A percentile compares a stretch with the other conserved stretches of the same genome.
Evolutionary conservation across 2,329 filamentous ascomycete species (phyloP).

Genomic region (Helicocarpus griseus): DNA sequence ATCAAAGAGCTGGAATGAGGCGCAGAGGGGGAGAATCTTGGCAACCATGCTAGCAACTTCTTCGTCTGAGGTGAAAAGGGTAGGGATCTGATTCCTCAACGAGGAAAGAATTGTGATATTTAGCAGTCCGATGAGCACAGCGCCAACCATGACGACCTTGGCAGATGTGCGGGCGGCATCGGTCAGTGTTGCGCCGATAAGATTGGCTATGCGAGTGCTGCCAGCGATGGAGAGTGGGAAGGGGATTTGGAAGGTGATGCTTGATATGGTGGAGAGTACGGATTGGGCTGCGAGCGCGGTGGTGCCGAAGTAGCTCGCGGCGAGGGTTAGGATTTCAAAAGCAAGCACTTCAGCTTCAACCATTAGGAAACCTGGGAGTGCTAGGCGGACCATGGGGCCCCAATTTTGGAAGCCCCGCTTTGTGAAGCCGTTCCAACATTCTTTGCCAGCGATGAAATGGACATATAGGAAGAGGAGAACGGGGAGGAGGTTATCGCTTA

Average conservation of each 20-base stretch:
- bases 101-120: constrained; percentile 63
- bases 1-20: constrained; percentile 85
- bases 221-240: constrained; percentile 85
- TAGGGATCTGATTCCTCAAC: constrained; percentile 63
- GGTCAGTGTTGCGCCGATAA: constrained; percentile 78
- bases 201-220: constrained; percentile 79
- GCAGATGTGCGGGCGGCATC: constrained; percentile 70
- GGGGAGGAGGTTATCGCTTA: constrained; percentile 67
- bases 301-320: constrained; percentile 67
- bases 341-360: constrained; percentile 87
- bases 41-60: constrained; percentile 62
- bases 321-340: constrained; percentile 84
- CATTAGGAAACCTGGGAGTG: constrained; percentile 85
- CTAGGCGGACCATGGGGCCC: constrained; percentile 76
- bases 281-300: constrained; percentile 80
- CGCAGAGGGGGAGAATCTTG: constrained; percentile 65
- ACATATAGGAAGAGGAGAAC: constrained; percentile 66
- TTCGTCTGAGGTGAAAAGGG: constrained; percentile 65
- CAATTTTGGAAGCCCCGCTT: constrained; percentile 61
- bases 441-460: constrained; percentile 56
- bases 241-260: constrained; percentile 80
- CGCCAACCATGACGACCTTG: constrained; percentile 62
- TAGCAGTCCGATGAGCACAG: constrained; percentile 62
- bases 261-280: constrained; percentile 66
- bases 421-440: constrained; percentile 78